Evolutionary conservation across 805 yeast species (phyloP), one percentile per base, ranked within the genome.

Genomic region (Ogataea salicorniae): DNA sequence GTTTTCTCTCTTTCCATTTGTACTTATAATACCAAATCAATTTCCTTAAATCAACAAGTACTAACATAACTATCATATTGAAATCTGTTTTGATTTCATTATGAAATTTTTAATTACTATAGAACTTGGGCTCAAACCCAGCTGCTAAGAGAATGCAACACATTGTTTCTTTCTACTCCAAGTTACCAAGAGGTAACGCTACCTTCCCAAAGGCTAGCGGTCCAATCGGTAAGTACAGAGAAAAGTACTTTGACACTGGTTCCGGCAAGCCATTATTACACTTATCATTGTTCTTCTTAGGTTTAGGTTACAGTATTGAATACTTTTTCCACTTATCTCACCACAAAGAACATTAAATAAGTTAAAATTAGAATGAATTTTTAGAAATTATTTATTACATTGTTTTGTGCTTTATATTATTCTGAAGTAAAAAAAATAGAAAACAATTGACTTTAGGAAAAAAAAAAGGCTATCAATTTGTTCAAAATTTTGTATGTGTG

Each of bases 91-190:
- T 22, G 17, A 11, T 15, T 9, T 20, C 16, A 9, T 41, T 23
- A 9, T 8, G 6, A 20, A n/a, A 8, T 3, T 22, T 15, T 34
- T 20, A 20, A 14, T 18, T 20, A 35, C 31, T 51, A 26, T 68
- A 83, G 85, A 91, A 89, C 85, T 77, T 94, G 59, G 96, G 96
- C 51, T 80, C 95, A 52, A 89, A 90, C 75, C 97, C 97, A 64
- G 86, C 92, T 63, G 98, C 98, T 61, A 88, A 89, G 80, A 88
- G 96, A 76, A 88, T 94, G 84, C 84, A 88, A 58, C 87, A 87
- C 70, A 96, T 92, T 63, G 97, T 92, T 62, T 78, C 87, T 56
- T 91, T 94, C 81, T 92, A 92, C 86, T 87, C 92, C 76, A 83
- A 89, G 60, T 81, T 92, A 63, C 99, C 99, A 67, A 91, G 89